Evolutionary conservation across 768 basidiomycete species (phyloP).

Genomic region (Amanita rubescens): DNA sequence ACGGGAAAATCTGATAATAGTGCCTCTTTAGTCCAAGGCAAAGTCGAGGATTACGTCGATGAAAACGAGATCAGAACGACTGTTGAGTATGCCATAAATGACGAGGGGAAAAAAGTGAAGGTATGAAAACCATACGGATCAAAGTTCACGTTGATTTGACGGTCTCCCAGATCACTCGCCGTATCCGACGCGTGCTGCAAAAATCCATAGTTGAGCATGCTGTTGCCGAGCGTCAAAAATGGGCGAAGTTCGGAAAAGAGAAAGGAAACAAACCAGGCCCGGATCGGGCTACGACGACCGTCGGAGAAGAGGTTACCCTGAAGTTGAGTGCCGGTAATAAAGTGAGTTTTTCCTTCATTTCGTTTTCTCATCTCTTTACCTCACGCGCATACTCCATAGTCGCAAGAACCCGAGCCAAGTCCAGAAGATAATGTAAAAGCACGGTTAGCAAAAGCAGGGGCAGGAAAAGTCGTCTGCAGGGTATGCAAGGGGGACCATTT

Average conservation of each 20-base stretch:
- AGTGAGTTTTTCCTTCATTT: slow-evolving; percentile 20
- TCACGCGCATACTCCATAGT: slow-evolving; percentile 15
- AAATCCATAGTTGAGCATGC: slow-evolving; percentile 90
- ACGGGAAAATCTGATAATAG: not conserved
- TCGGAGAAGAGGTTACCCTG: slow-evolving; percentile 53
- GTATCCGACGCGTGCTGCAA: slow-evolving; percentile 79
- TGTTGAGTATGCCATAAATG: slow-evolving; percentile 77
- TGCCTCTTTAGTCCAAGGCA: slow-evolving; percentile 34
- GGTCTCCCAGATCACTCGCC: slow-evolving; percentile 63
- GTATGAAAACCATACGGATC: slow-evolving; percentile 28
- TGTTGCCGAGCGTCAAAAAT: slow-evolving; percentile 89
- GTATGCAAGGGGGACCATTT: slow-evolving; percentile 97
- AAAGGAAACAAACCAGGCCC: slow-evolving; percentile 83
- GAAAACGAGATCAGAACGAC: slow-evolving; percentile 86
- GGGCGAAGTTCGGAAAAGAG: slow-evolving; percentile 92
- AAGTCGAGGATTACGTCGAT: slow-evolving; percentile 66
- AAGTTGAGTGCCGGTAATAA: slow-evolving; percentile 55
- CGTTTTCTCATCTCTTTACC: not conserved
- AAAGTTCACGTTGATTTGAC: too few relatives aligned
- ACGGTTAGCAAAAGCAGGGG: slow-evolving; percentile 64
- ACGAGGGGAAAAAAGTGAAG: slow-evolving; percentile 94
- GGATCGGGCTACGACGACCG: slow-evolving; percentile 89
- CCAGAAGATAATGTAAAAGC: slow-evolving; percentile 60
- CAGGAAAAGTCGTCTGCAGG: slow-evolving; percentile 86
- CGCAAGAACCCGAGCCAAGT: slow-evolving; percentile 53